Evolutionary conservation across 345 rosid species (phyloP).

Genomic region (Aquilaria yunnanensis): DNA sequence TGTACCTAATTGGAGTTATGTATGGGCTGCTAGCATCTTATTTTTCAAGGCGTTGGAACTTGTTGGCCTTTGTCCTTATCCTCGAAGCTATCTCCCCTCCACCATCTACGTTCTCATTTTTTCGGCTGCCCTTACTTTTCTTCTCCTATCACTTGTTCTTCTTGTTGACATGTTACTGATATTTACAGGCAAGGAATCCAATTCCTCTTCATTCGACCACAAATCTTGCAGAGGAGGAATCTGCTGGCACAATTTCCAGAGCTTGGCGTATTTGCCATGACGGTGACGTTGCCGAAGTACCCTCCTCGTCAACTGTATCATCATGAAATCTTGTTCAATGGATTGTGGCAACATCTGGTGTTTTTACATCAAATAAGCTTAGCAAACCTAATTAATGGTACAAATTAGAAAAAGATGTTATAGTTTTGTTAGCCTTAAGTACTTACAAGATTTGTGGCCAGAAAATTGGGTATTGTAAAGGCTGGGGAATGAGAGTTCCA

Average conservation of each 20-base stretch:
- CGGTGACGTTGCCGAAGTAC: not conserved
- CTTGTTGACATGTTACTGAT: slow-evolving; percentile 5
- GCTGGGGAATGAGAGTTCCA: too few relatives aligned
- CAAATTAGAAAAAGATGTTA: too few relatives aligned
- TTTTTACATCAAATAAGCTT: too few relatives aligned
- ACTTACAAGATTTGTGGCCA: too few relatives aligned
- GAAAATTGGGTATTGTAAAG: too few relatives aligned
- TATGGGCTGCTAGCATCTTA: slow-evolving; percentile 14
- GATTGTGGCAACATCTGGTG: too few relatives aligned
- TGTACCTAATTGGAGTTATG: slow-evolving; percentile 15
- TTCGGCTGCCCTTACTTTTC: slow-evolving; percentile 14
- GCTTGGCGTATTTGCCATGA: not conserved
- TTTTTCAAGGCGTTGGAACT: slow-evolving; percentile 20
- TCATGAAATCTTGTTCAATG: not conserved
- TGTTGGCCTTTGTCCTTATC: not conserved
- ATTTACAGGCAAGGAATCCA: not conserved
- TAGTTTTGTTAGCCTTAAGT: too few relatives aligned
- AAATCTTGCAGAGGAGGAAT: slow-evolving; percentile 21
- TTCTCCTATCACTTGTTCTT: slow-evolving; percentile 11
- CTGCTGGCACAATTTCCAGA: slow-evolving; percentile 20
- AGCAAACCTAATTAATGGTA: too few relatives aligned
- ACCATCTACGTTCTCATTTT: slow-evolving; percentile 1
- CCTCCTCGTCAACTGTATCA: not conserved
- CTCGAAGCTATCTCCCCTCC: slow-evolving; percentile 2
- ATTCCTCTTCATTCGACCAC: not conserved